Evolutionary conservation across 768 basidiomycete genomes (phyloP).

Genomic region (Crucibulum laeve): DNA sequence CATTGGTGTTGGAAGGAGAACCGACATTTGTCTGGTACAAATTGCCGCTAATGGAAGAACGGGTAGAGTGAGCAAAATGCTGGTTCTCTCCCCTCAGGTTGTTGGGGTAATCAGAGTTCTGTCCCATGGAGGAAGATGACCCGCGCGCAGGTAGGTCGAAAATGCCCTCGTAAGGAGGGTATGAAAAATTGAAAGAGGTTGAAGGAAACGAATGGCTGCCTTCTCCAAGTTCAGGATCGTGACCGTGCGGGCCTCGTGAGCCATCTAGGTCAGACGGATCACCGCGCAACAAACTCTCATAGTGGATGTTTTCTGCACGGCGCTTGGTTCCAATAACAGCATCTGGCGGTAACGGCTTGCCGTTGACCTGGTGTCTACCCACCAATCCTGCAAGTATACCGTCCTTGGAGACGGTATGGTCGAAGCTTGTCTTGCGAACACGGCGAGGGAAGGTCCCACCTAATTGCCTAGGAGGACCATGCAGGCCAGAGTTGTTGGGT

Average conservation of each 20-base stretch:
- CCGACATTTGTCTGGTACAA: conserved; percentile 21
- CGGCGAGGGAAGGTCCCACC: conserved; percentile 69
- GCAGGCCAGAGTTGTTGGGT: conserved; percentile 65
- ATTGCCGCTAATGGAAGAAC: conserved; percentile 15
- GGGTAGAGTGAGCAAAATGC: conserved; percentile 10
- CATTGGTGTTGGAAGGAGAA: conserved; percentile 26
- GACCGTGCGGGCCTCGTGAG: conserved; percentile 20
- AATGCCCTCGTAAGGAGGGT: conserved; percentile 58
- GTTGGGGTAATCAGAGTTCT: conserved; percentile 4
- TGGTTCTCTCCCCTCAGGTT: neutral
- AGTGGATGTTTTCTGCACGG: conserved; percentile 76
- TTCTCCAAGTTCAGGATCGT: conserved; percentile 37
- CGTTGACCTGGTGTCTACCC: conserved; percentile 79
- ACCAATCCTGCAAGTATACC: conserved; percentile 52
- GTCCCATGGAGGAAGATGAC: conserved; percentile 16
- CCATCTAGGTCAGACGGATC: conserved; percentile 62
- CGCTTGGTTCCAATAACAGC: conserved; percentile 70
- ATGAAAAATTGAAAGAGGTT: conserved; percentile 69
- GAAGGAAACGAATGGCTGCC: conserved; percentile 57
- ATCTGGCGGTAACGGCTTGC: conserved; percentile 64
- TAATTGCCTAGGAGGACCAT: conserved; percentile 41
- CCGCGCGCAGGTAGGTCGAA: conserved; percentile 44
- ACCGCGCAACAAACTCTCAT: conserved; percentile 73
- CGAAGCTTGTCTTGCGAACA: conserved; percentile 92
- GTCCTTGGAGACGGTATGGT: conserved; percentile 80